Evolutionary conservation across 2,329 filamentous ascomycete genomes (phyloP).

Genomic region (Talaromyces sp.): DNA sequence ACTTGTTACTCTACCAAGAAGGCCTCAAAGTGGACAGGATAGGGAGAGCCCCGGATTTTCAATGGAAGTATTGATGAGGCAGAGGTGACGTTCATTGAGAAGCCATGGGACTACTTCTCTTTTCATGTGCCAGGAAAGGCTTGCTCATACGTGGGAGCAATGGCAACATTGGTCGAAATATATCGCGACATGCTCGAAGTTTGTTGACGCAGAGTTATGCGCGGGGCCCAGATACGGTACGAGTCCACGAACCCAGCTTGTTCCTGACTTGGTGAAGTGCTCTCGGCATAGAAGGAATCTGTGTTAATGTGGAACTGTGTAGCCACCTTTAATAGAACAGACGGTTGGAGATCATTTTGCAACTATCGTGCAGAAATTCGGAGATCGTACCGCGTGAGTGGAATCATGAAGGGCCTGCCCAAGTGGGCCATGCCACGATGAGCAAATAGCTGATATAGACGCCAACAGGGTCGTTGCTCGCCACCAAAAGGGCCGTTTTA

Average conservation of each 20-base stretch:
- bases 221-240: slow-evolving; percentile 28
- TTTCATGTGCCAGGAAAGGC: background rate
- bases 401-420: too few relatives aligned
- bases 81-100: background rate
- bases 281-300: background rate
- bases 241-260: background rate
- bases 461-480: slow-evolving; percentile 50
- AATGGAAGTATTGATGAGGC: background rate
- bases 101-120: background rate
- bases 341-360: slow-evolving; percentile 45
- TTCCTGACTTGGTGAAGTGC: background rate
- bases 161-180: background rate
- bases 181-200: slow-evolving; percentile 14
- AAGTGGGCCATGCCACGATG: slow-evolving; percentile 7
- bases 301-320: slow-evolving; percentile 1
- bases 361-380: slow-evolving; percentile 38
- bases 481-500: slow-evolving; percentile 61
- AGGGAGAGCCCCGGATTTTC: background rate
- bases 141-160: background rate
- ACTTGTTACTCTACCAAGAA: too few relatives aligned
- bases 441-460: background rate
- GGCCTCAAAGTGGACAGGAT: background rate
- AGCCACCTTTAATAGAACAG: slow-evolving; percentile 45
- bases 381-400: slow-evolving; percentile 50
- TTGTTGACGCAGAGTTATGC: slow-evolving; percentile 28